These are phyloP conservation scores for Eucalyptus microcorys DNA, from an alignment of 345 rosid species.

Conservation along the genomic window DNA sequence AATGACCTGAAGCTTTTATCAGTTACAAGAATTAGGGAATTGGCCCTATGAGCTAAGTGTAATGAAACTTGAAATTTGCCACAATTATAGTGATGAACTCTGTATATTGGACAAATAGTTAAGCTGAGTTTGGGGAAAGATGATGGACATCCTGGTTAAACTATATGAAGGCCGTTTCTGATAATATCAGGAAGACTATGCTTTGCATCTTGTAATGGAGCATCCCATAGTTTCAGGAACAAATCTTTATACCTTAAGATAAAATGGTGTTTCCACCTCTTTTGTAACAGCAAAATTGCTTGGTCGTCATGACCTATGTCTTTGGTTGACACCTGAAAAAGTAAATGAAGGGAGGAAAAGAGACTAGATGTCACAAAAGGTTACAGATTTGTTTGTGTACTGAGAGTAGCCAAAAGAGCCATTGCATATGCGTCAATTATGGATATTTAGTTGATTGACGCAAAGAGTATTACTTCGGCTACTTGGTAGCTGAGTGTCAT, in stretches of 20 bases:
- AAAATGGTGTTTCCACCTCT: neutral
- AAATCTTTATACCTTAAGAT: rapidly evolving
- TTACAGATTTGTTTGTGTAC: neutral
- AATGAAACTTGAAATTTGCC: too few relatives aligned
- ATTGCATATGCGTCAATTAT: neutral
- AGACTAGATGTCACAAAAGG: neutral
- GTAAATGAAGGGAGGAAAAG: neutral
- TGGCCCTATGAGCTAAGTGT: too few relatives aligned
- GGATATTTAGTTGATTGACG: neutral
- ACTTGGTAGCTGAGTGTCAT: neutral
- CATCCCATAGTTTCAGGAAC: neutral
- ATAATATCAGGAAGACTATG: too few relatives aligned
- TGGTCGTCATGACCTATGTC: too few relatives aligned
- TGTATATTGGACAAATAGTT: too few relatives aligned
- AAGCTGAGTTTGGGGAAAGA: too few relatives aligned
- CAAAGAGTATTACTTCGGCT: neutral
- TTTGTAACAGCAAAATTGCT: neutral
- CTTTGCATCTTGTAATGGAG: neutral
- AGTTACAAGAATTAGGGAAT: neutral
- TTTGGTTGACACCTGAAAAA: neutral
- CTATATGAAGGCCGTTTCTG: too few relatives aligned
- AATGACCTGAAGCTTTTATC: neutral
- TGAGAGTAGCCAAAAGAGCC: neutral
- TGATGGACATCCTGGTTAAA: too few relatives aligned
- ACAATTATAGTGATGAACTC: too few relatives aligned